Evolutionary conservation across 441 rosid genomes (phyloP), one percentile per base, ranked within the genome.

Genomic region (Corymbia calophylla): DNA sequence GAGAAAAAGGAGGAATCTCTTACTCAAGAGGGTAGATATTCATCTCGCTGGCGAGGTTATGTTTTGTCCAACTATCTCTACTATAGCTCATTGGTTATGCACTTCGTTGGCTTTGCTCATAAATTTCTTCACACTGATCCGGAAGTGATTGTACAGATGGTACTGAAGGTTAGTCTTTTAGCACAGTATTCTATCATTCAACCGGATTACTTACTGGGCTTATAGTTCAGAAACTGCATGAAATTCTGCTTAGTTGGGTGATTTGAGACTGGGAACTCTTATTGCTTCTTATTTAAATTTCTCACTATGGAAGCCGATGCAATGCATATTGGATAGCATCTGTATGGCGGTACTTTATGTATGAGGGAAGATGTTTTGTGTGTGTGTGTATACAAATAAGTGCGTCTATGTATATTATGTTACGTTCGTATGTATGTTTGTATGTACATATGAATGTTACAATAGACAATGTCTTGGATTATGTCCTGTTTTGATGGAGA

Each of bases 91-190:
- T 82, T 96, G 94, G 94, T 97, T 88, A 93, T 97, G 98, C 99
- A 97, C 95, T 97, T 97, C 88, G 94, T 95, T 87, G 98, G 98
- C 80, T 97, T 97, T 91, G 98, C 98, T 9, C 99, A 97, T 95
- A 97, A 96, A 94, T 97, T 97, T 92, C 99, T 97, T 92, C 99
- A 96, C 91, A 90, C 93, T 13, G 97, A 97, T 92, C 96, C 98
- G 47, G 97, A 95, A 91, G 88, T 90, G 88, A 93, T 96, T 89
- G 94, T 95, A 70, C 97, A 95, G 93, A 97, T 97, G 99, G 96
- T 95, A 68, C 91, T 94, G 90, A 96, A 97, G 99, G 99, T 97
- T 54, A 87, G 95, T 87, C 87, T 90, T 91, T 90, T 89, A 73
- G 47, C n/a, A 80, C 87, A 88, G 55, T 73, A 47, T 35, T 48